Evolutionary conservation across 768 basidiomycete genomes (phyloP).

Genomic region (Galerina sulciceps): DNA sequence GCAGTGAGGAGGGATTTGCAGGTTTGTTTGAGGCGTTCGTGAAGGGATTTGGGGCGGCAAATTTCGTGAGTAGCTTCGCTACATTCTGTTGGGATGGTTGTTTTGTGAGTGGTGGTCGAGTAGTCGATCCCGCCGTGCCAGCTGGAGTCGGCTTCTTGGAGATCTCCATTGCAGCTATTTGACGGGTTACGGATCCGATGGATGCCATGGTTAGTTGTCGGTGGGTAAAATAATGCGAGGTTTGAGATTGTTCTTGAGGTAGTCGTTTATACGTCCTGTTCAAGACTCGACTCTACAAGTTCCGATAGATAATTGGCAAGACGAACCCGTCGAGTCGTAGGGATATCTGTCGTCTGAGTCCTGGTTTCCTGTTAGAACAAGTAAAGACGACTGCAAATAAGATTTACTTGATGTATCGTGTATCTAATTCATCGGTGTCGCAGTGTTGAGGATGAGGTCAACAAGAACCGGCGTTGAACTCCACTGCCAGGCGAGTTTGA

Average conservation of each 20-base stretch:
- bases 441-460: conserved; percentile 1
- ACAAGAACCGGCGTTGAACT: conserved; percentile 7
- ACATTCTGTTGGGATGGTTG: conserved; percentile 64
- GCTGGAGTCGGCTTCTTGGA: conserved; percentile 47
- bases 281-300: not conserved
- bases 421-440: conserved; percentile 3
- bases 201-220: conserved; percentile 30
- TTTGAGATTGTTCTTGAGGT: not conserved
- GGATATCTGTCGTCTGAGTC: not conserved
- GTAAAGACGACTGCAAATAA: not conserved
- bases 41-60: conserved; percentile 66
- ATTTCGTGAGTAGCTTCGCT: conserved; percentile 76
- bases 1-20: conserved; percentile 46
- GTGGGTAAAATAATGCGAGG: not conserved
- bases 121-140: conserved; percentile 32
- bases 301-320: not conserved
- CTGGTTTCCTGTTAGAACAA: not conserved
- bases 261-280: not conserved
- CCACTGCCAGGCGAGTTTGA: too few relatives aligned
- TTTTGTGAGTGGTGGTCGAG: conserved; percentile 47
- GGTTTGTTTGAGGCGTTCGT: conserved; percentile 36
- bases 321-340: conserved; percentile 3
- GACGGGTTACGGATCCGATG: conserved; percentile 66
- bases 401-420: not conserved
- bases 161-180: conserved; percentile 73